Conservation (phyloP, 176 grass and related monocot genomes). For the Dendrocalamus sinicus region DNA sequence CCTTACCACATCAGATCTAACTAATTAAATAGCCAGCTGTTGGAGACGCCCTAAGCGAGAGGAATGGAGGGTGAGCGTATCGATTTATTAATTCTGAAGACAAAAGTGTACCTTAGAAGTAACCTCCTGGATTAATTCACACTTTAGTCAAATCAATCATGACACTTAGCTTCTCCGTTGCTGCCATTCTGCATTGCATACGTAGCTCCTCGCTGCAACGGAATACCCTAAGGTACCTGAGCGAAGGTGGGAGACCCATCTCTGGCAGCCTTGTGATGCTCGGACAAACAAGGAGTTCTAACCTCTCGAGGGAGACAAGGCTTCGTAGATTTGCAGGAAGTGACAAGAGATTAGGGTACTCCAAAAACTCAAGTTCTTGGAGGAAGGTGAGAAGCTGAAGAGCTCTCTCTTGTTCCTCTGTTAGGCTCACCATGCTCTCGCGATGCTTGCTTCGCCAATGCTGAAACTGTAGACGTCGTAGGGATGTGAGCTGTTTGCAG, state of each 20-base stretch:
- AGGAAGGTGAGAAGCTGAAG: conserved; percentile 30
- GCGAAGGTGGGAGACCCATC: conserved; percentile 19
- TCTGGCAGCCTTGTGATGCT: conserved; percentile 5
- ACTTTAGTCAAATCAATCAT: not conserved
- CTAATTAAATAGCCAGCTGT: too few species aligned
- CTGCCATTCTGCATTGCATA: not conserved
- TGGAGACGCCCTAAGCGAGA: too few species aligned
- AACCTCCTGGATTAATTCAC: not conserved
- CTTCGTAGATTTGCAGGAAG: conserved; percentile 18
- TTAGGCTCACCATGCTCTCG: not conserved
- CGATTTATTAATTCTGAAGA: not conserved
- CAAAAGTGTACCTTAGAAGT: not conserved
- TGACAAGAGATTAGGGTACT: not conserved
- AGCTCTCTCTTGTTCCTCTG: conserved; percentile 22
- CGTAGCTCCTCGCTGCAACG: not conserved
- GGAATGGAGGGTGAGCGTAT: not conserved
- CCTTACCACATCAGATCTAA: too few species aligned
- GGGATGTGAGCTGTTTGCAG: conserved; percentile 22
- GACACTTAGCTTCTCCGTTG: not conserved
- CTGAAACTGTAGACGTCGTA: accelerated
- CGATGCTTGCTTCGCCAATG: accelerated
- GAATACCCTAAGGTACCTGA: not conserved
- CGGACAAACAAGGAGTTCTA: not conserved
- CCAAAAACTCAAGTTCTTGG: not conserved
- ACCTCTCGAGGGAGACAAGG: not conserved